Conservation (phyloP, 305 asterid species). For the Solanum chacoense region DNA sequence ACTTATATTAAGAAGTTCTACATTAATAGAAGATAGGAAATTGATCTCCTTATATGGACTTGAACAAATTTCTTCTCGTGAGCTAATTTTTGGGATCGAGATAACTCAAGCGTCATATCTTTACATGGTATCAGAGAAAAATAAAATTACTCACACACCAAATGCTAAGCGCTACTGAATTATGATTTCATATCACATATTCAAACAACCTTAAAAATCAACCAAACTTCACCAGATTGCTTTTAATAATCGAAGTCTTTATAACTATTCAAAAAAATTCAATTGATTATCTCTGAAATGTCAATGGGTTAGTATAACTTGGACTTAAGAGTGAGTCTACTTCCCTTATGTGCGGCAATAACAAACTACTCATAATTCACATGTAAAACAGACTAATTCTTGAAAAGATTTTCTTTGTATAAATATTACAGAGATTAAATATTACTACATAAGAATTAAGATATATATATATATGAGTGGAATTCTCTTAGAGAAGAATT, state of each 20-base stretch:
- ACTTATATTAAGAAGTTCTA: too few relatives aligned
- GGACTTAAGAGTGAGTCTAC: background rate
- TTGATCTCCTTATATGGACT: rapidly evolving
- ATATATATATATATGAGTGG: background rate
- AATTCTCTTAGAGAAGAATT: background rate
- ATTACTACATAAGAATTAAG: background rate
- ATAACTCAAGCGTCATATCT: too few relatives aligned
- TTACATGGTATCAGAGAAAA: too few relatives aligned
- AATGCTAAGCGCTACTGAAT: too few relatives aligned
- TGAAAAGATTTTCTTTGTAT: background rate
- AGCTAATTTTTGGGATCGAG: rapidly evolving
- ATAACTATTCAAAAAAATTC: background rate
- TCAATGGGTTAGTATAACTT: background rate
- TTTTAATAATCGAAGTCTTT: background rate
- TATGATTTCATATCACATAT: background rate
- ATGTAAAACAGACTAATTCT: background rate
- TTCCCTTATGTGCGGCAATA: background rate
- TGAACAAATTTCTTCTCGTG: rapidly evolving
- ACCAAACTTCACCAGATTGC: background rate
- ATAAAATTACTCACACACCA: rapidly evolving
- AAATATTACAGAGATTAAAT: background rate
- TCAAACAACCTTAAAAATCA: too few relatives aligned
- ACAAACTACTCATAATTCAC: background rate
- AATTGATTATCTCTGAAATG: background rate
- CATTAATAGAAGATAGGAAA: too few relatives aligned